Conservation (phyloP, 345 rosid genomes). For the Syzygium aqueum region DNA sequence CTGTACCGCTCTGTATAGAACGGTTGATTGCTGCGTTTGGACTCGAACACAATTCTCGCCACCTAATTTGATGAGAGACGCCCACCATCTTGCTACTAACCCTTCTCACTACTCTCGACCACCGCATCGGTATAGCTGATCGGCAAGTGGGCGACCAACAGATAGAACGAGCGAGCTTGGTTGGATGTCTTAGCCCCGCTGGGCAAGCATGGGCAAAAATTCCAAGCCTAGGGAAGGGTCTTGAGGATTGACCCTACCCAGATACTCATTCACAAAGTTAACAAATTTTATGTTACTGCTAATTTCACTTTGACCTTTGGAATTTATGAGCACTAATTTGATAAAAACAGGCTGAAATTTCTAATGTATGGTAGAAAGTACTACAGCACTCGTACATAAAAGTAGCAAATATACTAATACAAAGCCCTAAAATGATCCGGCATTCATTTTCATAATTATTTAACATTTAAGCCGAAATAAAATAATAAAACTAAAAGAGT, state of each 20-base stretch:
- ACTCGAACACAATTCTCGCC: not conserved
- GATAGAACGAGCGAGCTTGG: not conserved
- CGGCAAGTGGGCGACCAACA: fast-evolving
- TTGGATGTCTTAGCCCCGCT: not conserved
- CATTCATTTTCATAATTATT: not conserved
- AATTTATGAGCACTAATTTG: not conserved
- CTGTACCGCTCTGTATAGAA: not conserved
- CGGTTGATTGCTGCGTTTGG: not conserved
- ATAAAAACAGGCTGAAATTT: not conserved
- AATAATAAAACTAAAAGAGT: not conserved
- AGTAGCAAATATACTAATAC: not conserved
- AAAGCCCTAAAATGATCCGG: not conserved
- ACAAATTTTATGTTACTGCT: not conserved
- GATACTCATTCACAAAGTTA: not conserved
- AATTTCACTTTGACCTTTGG: not conserved
- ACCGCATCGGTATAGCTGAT: not conserved
- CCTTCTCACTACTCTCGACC: not conserved
- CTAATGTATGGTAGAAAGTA: not conserved
- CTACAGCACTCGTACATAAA: not conserved
- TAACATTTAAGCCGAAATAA: not conserved
- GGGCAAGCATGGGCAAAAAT: not conserved
- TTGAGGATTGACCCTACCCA: not conserved
- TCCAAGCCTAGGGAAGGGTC: not conserved
- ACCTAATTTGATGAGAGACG: not conserved
- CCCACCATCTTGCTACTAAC: not conserved